Conservation (phyloP, 2,329 filamentous ascomycete species). For the Alternaria arbusti region DNA sequence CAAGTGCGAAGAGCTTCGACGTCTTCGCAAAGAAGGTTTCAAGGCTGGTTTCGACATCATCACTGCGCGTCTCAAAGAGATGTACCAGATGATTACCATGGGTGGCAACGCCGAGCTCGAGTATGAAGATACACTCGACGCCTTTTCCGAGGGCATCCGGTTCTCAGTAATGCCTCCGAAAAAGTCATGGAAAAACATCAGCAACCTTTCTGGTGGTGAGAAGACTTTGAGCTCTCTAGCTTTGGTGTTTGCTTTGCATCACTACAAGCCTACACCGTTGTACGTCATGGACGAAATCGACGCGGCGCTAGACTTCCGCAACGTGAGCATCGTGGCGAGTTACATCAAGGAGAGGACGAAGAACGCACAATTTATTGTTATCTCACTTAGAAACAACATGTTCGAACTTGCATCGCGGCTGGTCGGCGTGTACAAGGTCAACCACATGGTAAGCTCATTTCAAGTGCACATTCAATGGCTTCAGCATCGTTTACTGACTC, state of each 20-base stretch:
- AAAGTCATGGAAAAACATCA: slow-evolving; percentile 99
- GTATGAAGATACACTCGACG: slow-evolving; percentile 93
- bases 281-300: slow-evolving; percentile 99
- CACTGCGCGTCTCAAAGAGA: slow-evolving; percentile 93
- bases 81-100: slow-evolving; percentile 99
- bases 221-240: slow-evolving; percentile 95
- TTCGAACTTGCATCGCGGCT: slow-evolving; percentile 96
- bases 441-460: slow-evolving; percentile 74
- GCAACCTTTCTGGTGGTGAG: slow-evolving; percentile 92
- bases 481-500: slow-evolving; percentile 16
- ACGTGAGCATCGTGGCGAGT: slow-evolving; percentile 96
- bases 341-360: slow-evolving; percentile 99
- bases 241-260: slow-evolving; percentile 95
- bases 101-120: slow-evolving; percentile 97
- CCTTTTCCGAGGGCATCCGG: slow-evolving; percentile 94
- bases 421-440: slow-evolving; percentile 99
- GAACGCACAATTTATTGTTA: slow-evolving; percentile 99
- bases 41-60: slow-evolving; percentile 98
- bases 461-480: not conserved
- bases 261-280: slow-evolving; percentile 95
- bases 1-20: slow-evolving; percentile 88
- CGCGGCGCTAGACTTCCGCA: slow-evolving; percentile 95
- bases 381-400: slow-evolving; percentile 98
- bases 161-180: slow-evolving; percentile 99
- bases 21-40: slow-evolving; percentile 90